phyloP scores from a whole-genome alignment of 768 basidiomycete genomes.

The Russula earlei region DNA sequence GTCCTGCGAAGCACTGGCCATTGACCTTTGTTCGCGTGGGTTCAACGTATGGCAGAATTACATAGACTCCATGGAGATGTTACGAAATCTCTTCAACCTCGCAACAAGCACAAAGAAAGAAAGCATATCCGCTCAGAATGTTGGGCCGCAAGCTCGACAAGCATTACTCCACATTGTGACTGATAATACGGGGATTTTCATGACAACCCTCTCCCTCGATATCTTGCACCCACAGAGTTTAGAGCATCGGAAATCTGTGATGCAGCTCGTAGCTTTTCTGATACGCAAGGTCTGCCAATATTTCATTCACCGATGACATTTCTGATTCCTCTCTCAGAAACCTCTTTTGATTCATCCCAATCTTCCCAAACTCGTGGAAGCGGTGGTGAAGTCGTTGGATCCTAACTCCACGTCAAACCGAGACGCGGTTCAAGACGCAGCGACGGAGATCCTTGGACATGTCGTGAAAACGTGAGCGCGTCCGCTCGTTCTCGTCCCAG shows the following conservation, averaged over 20 bases:
- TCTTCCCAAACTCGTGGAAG: slow-evolving; percentile 80
- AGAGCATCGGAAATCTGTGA: slow-evolving; percentile 74
- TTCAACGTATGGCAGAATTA: slow-evolving; percentile 95
- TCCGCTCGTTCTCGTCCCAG: not conserved
- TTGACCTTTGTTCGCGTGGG: slow-evolving; percentile 85
- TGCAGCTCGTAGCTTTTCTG: slow-evolving; percentile 91
- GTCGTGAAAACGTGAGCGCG: slow-evolving; percentile 83
- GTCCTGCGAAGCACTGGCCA: slow-evolving; percentile 58
- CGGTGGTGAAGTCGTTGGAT: slow-evolving; percentile 93
- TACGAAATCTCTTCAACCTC: slow-evolving; percentile 74
- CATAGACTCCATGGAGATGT: slow-evolving; percentile 79
- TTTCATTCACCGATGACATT: not conserved
- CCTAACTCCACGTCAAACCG: slow-evolving; percentile 69
- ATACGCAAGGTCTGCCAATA: slow-evolving; percentile 65
- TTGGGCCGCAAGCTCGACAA: slow-evolving; percentile 66
- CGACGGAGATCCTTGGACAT: slow-evolving; percentile 88
- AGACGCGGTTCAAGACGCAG: slow-evolving; percentile 82
- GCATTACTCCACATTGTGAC: slow-evolving; percentile 81
- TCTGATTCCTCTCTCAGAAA: slow-evolving; percentile 39
- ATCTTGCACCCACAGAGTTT: slow-evolving; percentile 69
- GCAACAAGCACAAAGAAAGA: slow-evolving; percentile 69
- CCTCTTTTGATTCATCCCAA: slow-evolving; percentile 78
- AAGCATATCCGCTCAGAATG: slow-evolving; percentile 54
- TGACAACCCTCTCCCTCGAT: slow-evolving; percentile 87
- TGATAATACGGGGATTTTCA: slow-evolving; percentile 79